These are phyloP conservation scores for Wickerhamomyces silvicola DNA, from an alignment of 805 yeast species.

Conservation along the genomic window DNA sequence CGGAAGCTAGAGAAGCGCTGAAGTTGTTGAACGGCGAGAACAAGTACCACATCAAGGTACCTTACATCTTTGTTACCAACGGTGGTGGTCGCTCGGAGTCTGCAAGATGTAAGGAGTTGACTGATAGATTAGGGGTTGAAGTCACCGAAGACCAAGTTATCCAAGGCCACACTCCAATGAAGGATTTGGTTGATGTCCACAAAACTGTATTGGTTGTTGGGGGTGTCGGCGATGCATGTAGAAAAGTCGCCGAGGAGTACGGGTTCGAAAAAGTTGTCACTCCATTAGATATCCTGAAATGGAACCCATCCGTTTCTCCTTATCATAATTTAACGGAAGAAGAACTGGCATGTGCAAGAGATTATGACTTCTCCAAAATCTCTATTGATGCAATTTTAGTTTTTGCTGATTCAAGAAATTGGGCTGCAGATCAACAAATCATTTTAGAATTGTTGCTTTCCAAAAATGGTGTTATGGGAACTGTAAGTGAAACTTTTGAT, in stretches of 20 bases:
- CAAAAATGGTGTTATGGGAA: slow-evolving; percentile 79
- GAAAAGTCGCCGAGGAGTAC: slow-evolving; percentile 75
- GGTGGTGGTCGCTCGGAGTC: slow-evolving; percentile 88
- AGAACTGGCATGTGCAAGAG: slow-evolving; percentile 45
- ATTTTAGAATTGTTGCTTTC: slow-evolving; percentile 75
- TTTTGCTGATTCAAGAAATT: slow-evolving; percentile 86
- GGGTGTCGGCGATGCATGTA: slow-evolving; percentile 79
- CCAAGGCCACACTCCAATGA: slow-evolving; percentile 94
- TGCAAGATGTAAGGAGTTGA: slow-evolving; percentile 65
- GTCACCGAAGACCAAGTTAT: slow-evolving; percentile 75
- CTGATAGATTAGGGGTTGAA: slow-evolving; percentile 49
- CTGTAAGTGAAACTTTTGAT: slow-evolving; percentile 58
- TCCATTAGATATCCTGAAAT: slow-evolving; percentile 74
- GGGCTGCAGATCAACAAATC: slow-evolving; percentile 92
- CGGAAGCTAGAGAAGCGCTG: slow-evolving; percentile 71
- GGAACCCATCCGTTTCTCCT: slow-evolving; percentile 85
- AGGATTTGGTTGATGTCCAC: slow-evolving; percentile 61
- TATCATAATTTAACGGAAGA: slow-evolving; percentile 74
- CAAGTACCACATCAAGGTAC: slow-evolving; percentile 69
- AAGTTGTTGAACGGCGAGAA: slow-evolving; percentile 71
- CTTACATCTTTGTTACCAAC: slow-evolving; percentile 81
- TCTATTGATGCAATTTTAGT: slow-evolving; percentile 77
- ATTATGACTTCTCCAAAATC: slow-evolving; percentile 59
- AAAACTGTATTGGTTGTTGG: slow-evolving; percentile 81
- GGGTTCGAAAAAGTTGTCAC: slow-evolving; percentile 81